phyloP scores from a whole-genome alignment of 1,284 basidiomycete genomes.

The Leccinum solheimii region DNA sequence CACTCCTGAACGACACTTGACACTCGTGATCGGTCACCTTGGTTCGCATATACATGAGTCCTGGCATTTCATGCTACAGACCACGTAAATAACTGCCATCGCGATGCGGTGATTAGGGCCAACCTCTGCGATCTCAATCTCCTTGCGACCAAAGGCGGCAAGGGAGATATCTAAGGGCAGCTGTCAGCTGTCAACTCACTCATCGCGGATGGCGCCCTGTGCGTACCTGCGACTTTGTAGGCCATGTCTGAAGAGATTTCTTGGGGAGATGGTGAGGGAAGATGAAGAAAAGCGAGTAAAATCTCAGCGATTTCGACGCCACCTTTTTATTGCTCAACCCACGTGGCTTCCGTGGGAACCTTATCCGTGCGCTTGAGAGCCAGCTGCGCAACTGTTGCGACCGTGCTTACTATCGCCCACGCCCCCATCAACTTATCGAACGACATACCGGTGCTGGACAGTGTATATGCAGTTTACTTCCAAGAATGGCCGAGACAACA shows the following conservation, averaged over 20 bases:
- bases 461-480: slow-evolving; percentile 12
- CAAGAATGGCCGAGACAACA: not conserved
- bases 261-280: slow-evolving; percentile 31
- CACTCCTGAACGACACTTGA: not conserved
- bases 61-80: slow-evolving; percentile 84
- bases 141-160: slow-evolving; percentile 96
- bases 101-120: slow-evolving; percentile 9
- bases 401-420: not conserved
- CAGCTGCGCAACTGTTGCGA: not conserved
- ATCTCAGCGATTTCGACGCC: slow-evolving; percentile 27
- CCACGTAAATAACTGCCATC: slow-evolving; percentile 18
- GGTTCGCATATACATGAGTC: slow-evolving; percentile 87
- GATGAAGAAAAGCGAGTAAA: slow-evolving; percentile 39
- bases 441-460: not conserved
- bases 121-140: slow-evolving; percentile 97
- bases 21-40: slow-evolving; percentile 53
- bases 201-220: not conserved
- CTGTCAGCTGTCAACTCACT: slow-evolving; percentile 8
- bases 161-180: slow-evolving; percentile 81
- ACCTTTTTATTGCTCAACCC: slow-evolving; percentile 36
- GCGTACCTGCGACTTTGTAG: slow-evolving; percentile 80
- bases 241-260: slow-evolving; percentile 56
- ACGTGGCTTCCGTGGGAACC: slow-evolving; percentile 36
- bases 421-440: not conserved
- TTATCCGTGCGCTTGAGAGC: slow-evolving; percentile 17